Conservation (phyloP, 306 rosid genomes). For the Prunus mongolica region DNA sequence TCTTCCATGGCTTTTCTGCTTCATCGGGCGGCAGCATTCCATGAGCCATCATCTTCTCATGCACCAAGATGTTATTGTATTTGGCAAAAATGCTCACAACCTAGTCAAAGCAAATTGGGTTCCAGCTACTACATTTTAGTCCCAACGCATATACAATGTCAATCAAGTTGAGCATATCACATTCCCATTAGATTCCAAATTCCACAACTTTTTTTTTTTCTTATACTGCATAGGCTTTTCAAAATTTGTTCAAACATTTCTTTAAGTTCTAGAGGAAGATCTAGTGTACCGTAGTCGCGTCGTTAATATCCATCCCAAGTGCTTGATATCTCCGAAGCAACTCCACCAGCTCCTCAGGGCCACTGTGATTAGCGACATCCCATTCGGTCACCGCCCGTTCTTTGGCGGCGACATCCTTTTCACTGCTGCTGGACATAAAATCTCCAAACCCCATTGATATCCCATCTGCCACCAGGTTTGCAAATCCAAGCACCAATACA, state of each 20-base stretch:
- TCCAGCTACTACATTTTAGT: neutral
- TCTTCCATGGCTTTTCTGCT: slow-evolving; percentile 61
- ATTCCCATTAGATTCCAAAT: no score
- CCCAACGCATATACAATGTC: no score
- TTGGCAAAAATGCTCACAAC: slow-evolving; percentile 60
- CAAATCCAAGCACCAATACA: slow-evolving; percentile 61
- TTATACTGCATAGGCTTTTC: no score
- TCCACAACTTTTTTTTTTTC: no score
- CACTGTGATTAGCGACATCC: slow-evolving; percentile 40
- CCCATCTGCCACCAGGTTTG: slow-evolving; percentile 71
- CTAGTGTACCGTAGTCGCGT: slow-evolving; percentile 39
- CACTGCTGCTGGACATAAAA: slow-evolving; percentile 40
- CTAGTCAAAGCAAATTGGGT: slow-evolving; percentile 8
- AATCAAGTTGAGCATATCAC: neutral
- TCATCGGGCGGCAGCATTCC: slow-evolving; percentile 39
- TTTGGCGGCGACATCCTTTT: slow-evolving; percentile 38
- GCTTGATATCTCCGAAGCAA: slow-evolving; percentile 42
- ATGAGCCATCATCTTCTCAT: slow-evolving; percentile 46
- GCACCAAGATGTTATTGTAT: slow-evolving; percentile 52
- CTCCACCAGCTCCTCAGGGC: slow-evolving; percentile 35
- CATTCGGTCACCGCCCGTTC: slow-evolving; percentile 46
- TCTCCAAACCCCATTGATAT: slow-evolving; percentile 82
- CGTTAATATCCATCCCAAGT: slow-evolving; percentile 50
- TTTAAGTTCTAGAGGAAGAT: neutral
- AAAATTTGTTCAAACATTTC: neutral